Conservation (phyloP, 2,329 filamentous ascomycete species). For the Coniochaeta sp. region DNA sequence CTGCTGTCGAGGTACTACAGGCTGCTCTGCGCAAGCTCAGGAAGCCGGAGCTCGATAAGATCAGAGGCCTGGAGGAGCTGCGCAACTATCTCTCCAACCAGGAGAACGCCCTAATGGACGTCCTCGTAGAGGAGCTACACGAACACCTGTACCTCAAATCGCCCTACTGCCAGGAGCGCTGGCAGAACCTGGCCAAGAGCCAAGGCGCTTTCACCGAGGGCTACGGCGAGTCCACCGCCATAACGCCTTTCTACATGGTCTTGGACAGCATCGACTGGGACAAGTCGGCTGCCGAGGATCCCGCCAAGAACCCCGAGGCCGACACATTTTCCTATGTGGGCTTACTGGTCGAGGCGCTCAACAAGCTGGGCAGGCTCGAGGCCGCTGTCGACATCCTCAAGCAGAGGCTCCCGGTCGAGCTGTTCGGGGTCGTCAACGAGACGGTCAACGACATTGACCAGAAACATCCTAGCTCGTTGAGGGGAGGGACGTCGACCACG, state of each 20-base stretch:
- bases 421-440: slow-evolving; percentile 90
- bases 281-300: slow-evolving; percentile 68
- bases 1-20: slow-evolving; percentile 86
- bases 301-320: slow-evolving; percentile 86
- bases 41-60: slow-evolving; percentile 82
- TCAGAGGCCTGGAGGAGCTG: slow-evolving; percentile 81
- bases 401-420: slow-evolving; percentile 84
- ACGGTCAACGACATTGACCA: slow-evolving; percentile 92
- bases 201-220: slow-evolving; percentile 48
- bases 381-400: slow-evolving; percentile 84
- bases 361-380: slow-evolving; percentile 81
- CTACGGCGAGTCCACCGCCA: slow-evolving; percentile 35
- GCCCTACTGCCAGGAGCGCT: slow-evolving; percentile 92
- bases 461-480: slow-evolving; percentile 76
- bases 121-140: slow-evolving; percentile 93
- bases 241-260: slow-evolving; percentile 50
- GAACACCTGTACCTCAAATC: slow-evolving; percentile 97
- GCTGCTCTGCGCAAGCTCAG: slow-evolving; percentile 77
- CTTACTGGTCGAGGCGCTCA: slow-evolving; percentile 79
- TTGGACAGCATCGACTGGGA: slow-evolving; percentile 56
- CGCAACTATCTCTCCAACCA: slow-evolving; percentile 87
- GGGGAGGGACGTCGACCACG: slow-evolving; percentile 44
- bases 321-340: slow-evolving; percentile 94
- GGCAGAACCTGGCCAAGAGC: slow-evolving; percentile 73
- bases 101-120: slow-evolving; percentile 85